phyloP scores from a whole-genome alignment of 2,329 filamentous ascomycete genomes.

The Dothideomycetes sp. region DNA sequence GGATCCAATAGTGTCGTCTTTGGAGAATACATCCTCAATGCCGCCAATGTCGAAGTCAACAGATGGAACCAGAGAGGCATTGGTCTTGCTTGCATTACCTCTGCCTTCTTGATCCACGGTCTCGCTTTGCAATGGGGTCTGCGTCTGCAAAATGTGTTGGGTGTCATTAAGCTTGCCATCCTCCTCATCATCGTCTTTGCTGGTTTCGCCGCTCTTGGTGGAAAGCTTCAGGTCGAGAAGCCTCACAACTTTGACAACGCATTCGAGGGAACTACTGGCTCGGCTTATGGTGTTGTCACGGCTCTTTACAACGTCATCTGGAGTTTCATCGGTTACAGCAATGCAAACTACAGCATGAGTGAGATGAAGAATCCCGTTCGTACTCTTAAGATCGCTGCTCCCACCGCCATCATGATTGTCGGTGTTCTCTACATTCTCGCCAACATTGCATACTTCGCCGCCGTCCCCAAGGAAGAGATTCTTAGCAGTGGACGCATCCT shows the following conservation, averaged over 20 bases:
- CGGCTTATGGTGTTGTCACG: constrained; percentile 58
- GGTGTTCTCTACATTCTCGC: constrained; percentile 40
- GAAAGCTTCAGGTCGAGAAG: constrained; percentile 51
- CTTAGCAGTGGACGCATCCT: constrained; percentile 45
- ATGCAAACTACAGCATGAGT: constrained; percentile 57
- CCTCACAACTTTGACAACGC: constrained; percentile 55
- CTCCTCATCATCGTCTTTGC: constrained; percentile 56
- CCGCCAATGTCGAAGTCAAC: constrained; percentile 51
- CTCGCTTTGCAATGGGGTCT: constrained; percentile 56
- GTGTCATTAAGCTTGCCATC: constrained; percentile 56
- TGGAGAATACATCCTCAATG: constrained; percentile 60
- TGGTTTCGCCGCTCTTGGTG: constrained; percentile 43
- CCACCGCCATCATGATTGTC: constrained; percentile 49
- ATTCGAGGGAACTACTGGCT: constrained; percentile 57
- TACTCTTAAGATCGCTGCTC: constrained; percentile 52
- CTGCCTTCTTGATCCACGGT: constrained; percentile 57
- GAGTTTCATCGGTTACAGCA: constrained; percentile 58
- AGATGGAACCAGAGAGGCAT: constrained; percentile 60
- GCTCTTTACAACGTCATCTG: constrained; percentile 65
- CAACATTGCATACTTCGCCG: constrained; percentile 56
- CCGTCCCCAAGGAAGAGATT: constrained; percentile 33
- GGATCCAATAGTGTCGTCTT: constrained; percentile 61
- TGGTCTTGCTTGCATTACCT: constrained; percentile 57
- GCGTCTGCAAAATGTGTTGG: constrained; percentile 57
- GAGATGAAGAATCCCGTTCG: constrained; percentile 47